These are phyloP conservation scores for Colletotrichum viniferum DNA, from an alignment of 2,329 filamentous ascomycete species.

Conservation along the genomic window DNA sequence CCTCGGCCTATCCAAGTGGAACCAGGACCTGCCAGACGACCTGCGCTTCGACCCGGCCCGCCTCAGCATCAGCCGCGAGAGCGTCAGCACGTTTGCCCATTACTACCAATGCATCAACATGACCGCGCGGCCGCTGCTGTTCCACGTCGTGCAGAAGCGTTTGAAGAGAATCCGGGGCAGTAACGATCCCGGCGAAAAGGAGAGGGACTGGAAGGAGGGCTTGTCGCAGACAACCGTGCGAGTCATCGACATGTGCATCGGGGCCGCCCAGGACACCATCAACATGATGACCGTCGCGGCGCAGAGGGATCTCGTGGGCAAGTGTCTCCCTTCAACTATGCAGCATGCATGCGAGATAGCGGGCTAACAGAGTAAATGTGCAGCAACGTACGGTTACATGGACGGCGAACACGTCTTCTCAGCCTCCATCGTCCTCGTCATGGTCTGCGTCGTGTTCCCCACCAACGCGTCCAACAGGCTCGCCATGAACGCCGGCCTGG, in stretches of 20 bases:
- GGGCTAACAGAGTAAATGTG: slow-evolving; percentile 7
- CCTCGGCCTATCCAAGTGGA: slow-evolving; percentile 52
- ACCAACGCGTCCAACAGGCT: slow-evolving; percentile 41
- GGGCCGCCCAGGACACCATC: slow-evolving; percentile 31
- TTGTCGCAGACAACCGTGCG: slow-evolving; percentile 35
- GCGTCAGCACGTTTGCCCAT: slow-evolving; percentile 39
- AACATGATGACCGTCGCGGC: slow-evolving; percentile 26
- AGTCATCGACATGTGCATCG: slow-evolving; percentile 36
- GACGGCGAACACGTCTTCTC: slow-evolving; percentile 37
- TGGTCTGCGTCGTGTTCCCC: slow-evolving; percentile 51
- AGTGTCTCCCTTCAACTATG: slow-evolving; percentile 13
- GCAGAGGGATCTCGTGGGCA: slow-evolving; percentile 50
- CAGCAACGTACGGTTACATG: slow-evolving; percentile 35
- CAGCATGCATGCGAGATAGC: background rate
- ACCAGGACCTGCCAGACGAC: slow-evolving; percentile 48
- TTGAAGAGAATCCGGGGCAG: slow-evolving; percentile 23
- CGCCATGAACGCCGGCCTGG: slow-evolving; percentile 50
- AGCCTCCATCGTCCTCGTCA: slow-evolving; percentile 32
- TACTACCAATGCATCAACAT: slow-evolving; percentile 40
- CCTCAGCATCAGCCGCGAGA: slow-evolving; percentile 51
- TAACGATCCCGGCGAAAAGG: slow-evolving; percentile 2
- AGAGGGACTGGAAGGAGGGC: slow-evolving; percentile 22
- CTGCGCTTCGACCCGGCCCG: slow-evolving; percentile 52
- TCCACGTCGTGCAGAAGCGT: slow-evolving; percentile 33
- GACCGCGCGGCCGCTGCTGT: slow-evolving; percentile 32